Evolutionary conservation across 1,284 basidiomycete genomes (phyloP), one percentile per base, ranked within the genome.

Genomic region (Ganoderma meredithae): DNA sequence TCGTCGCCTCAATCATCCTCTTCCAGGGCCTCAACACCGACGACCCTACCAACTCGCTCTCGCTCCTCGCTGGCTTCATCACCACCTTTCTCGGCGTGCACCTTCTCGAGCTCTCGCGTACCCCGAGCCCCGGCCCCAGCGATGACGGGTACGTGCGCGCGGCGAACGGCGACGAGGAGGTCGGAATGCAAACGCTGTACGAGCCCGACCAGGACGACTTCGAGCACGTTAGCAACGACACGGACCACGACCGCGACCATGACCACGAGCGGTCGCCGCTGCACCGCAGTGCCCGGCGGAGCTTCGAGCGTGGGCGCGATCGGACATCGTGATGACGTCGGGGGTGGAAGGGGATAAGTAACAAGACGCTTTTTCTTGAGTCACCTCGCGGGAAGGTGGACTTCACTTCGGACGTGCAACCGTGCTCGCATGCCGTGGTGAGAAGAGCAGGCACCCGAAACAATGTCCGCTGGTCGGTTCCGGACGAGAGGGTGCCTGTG

Each of bases 11-110:
- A 63, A 89, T 98, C 72, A 96, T 99, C 73, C 88, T 99, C 70
- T 99, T 99, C 86, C 94, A 95, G 83, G 97, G 97, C 1, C 95
- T 99, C 85, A 97, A 98, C 83, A 99, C 96, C 2, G 89, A 91
- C 22, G 91, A 90, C 69, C 90, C 90, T 4, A 88, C 89, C 44
- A 94, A 95, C 80, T 94, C 94, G 40, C 77, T 96, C 56, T 96
- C 95, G 2, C 89, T 98, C 52, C 83, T 98, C 64, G 88, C 90
- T 68, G 96, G 96, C 59, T 97, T 98, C 82, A 83, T 92, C 70
- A 89, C 95, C 74, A 98, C 64, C 59, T 68, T 64, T 43, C 67
- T 66, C 53, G 62, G 63, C 40, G 52, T 66, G 17, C 95, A 62
- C 64, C 60, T 66, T 49, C 62, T 62, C 53, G 96, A 97, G 81